These are phyloP conservation scores for Stereocaulon alpinum DNA, from an alignment of 495 filamentous ascomycete species.

Conservation along the genomic window DNA sequence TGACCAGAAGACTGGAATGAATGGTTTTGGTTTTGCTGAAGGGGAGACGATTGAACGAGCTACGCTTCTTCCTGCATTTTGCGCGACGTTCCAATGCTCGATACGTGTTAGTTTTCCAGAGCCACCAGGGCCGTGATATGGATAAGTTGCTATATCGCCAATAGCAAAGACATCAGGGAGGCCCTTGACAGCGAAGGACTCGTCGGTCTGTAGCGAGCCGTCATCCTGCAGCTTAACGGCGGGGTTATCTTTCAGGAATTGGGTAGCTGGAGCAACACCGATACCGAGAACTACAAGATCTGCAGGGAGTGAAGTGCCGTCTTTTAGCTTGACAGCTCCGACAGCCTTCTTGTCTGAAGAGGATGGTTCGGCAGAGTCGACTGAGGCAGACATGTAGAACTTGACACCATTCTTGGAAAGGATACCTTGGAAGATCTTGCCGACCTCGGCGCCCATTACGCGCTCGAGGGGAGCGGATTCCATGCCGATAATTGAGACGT, in stretches of 20 bases:
- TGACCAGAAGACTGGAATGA: constrained; percentile 94
- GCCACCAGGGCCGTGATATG: constrained; percentile 83
- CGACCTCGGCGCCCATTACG: constrained; percentile 74
- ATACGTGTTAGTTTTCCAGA: constrained; percentile 59
- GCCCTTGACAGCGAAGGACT: constrained; percentile 61
- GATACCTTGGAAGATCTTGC: constrained; percentile 62
- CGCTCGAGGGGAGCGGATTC: constrained; percentile 78
- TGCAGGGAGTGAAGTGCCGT: constrained; percentile 71
- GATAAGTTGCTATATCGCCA: constrained; percentile 92
- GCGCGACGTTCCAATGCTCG: constrained; percentile 98
- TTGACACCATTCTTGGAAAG: constrained; percentile 80
- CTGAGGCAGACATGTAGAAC: constrained; percentile 69
- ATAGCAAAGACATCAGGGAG: constrained; percentile 81
- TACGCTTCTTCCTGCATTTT: constrained; percentile 74
- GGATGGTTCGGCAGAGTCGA: constrained; percentile 71
- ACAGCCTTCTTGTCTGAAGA: constrained; percentile 52
- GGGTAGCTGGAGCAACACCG: constrained; percentile 78
- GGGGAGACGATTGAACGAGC: constrained; percentile 63
- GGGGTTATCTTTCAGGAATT: constrained; percentile 66
- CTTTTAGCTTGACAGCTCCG: constrained; percentile 73
- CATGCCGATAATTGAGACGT: constrained; percentile 88
- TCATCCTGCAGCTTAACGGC: constrained; percentile 62
- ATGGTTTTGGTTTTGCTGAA: constrained; percentile 49
- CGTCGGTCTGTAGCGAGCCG: constrained; percentile 68
- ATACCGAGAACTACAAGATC: constrained; percentile 88